These are phyloP conservation scores for Exophiala calicioides DNA, from an alignment of 2,329 filamentous ascomycete species.

Conservation along the genomic window DNA sequence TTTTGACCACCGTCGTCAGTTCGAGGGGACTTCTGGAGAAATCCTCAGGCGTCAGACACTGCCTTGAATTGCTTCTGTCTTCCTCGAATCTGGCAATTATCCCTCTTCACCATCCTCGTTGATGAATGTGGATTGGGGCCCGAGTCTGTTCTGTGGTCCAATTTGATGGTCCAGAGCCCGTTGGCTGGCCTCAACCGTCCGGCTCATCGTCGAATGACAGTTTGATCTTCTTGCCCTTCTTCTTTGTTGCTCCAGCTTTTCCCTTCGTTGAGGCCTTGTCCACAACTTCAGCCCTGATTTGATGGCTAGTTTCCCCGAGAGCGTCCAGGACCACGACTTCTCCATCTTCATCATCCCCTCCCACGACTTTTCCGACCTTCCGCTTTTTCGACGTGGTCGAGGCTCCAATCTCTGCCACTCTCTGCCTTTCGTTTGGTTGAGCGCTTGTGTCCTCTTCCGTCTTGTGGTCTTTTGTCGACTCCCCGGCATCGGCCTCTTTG, in stretches of 20 bases:
- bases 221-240: constrained; percentile 33
- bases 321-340: constrained; percentile 7
- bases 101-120: no score
- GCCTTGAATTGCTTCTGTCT: no score
- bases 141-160: background rate
- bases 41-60: no score
- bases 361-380: constrained; percentile 29
- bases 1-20: no score
- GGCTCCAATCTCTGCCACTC: constrained; percentile 21
- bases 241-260: constrained; percentile 13
- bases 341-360: constrained; percentile 1
- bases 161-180: background rate
- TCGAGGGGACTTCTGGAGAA: no score
- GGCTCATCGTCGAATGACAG: constrained; percentile 32
- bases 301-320: constrained; percentile 5
- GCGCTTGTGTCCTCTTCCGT: background rate
- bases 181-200: constrained; percentile 19
- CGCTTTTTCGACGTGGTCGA: constrained; percentile 24
- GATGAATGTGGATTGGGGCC: background rate
- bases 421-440: constrained; percentile 22
- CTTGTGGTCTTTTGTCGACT: background rate
- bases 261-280: constrained; percentile 9
- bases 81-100: no score
- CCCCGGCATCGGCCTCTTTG: background rate
- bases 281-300: constrained; percentile 3